Percentiles rank a stretch among this genome's conserved stretches.
phyloP scores from a whole-genome alignment of 2,329 filamentous ascomycete species.

The Colletotrichum eremochloae region DNA sequence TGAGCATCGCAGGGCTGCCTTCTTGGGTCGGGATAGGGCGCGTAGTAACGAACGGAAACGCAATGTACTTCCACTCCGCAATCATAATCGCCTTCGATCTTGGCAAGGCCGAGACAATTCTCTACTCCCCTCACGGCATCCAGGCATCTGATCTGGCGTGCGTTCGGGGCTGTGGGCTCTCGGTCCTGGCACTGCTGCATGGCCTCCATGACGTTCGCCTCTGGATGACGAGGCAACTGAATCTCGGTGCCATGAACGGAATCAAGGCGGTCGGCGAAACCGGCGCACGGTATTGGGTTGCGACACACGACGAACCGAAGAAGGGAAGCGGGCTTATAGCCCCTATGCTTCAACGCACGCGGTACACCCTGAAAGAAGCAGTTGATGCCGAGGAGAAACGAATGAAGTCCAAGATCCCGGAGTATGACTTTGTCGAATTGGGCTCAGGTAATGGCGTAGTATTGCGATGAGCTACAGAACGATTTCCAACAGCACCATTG shows the following conservation, averaged over 20 bases:
- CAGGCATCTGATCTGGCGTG: constrained; percentile 55
- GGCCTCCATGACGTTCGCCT: constrained; percentile 73
- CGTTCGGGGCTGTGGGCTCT: constrained; percentile 59
- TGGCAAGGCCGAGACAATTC: constrained; percentile 42
- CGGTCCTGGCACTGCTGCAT: constrained; percentile 71
- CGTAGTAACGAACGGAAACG: constrained; percentile 65
- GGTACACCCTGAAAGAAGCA: constrained; percentile 59
- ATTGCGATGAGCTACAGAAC: constrained; percentile 52
- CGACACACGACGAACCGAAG: constrained; percentile 76
- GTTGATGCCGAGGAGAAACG: constrained; percentile 53
- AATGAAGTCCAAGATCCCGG: constrained; percentile 50
- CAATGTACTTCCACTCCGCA: constrained; percentile 73
- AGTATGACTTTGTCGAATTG: constrained; percentile 65
- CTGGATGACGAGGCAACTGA: constrained; percentile 66
- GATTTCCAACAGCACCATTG: no score
- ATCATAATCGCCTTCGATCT: constrained; percentile 68
- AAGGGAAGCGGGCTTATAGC: constrained; percentile 69
- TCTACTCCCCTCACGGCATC: constrained; percentile 42
- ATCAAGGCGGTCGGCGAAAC: constrained; percentile 66
- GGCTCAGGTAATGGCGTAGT: constrained; percentile 69
- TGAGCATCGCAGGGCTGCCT: constrained; percentile 57
- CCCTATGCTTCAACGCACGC: constrained; percentile 60
- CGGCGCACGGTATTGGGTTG: constrained; percentile 72
- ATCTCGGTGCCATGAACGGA: constrained; percentile 74
- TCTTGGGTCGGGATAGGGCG: constrained; percentile 73